Base-by-base conservation (phyloP, 2,329 filamentous ascomycete species). In the Alternaria triticimaculans region DNA sequence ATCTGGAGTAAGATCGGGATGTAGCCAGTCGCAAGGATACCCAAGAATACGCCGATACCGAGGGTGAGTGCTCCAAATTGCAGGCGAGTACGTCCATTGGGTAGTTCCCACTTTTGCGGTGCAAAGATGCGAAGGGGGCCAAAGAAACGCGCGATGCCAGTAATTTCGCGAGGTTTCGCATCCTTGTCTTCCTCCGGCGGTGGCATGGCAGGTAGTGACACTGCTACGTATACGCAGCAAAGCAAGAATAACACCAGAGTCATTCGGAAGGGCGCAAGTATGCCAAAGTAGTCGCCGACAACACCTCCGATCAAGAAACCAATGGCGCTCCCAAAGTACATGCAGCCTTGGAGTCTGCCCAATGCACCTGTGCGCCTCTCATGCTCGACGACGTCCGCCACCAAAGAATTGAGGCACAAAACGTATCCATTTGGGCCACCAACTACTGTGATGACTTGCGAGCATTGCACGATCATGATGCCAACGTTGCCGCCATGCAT, bases 391-490 rank as follows among this genome's bases (percentile, higher is more conserved):
- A 91, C 81, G 73, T 92, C 90, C 2, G 89, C 86, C 1, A 90
- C 88, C 48, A 90, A 88, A 12, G 89, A 89, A 68, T 92, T 92
- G 21, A 92, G 82, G 1, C 90, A 86, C 5, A 92, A 83, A 9
- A 92, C 85, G 71, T 92, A 92, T 0, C 90, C 90, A 0, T 87
- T 86, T 0, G 90, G 90, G 0, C 90, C 90, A 0, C 90, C 90
- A 3, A 92, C 67, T 15, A 92, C 82, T 0, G 89, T 91, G 58
- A 92, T 89, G 15, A 89, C 79, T 79, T 93, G 90, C 0, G 87
- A 90, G 25, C 80, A 79, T 76, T 93, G 90, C 28, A 92, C 87
- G 26, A 92, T 89, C 14, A 88, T 79, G 70, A 92, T 91, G n/a
- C 90, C 90, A 0, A 81, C 67, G 3, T 80, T 80, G n/a, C 87